phyloP scores from a whole-genome alignment of 352 stramenopile species.

The Elongisporangium undulatum region DNA sequence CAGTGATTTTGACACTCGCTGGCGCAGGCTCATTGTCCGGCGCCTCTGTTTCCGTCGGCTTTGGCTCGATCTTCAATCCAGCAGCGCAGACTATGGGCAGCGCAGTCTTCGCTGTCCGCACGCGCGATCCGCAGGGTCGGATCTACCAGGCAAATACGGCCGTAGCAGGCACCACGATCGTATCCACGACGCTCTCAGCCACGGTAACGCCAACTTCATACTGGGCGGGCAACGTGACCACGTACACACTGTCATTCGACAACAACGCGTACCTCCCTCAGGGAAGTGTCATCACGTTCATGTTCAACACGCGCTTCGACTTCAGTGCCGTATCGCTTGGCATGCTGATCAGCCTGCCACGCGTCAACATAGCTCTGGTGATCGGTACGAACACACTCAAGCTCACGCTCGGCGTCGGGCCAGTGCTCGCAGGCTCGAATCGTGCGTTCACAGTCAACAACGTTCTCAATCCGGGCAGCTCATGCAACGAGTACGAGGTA shows the following conservation, averaged over 20 bases:
- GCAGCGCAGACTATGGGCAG: conserved; percentile 22
- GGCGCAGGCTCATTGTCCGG: conserved; percentile 19
- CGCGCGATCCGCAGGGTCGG: conserved; percentile 23
- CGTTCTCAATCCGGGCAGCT: conserved; percentile 54
- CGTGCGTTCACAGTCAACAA: conserved; percentile 33
- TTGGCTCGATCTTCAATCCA: conserved; percentile 47
- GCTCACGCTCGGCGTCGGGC: conserved; percentile 28
- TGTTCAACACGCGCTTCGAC: conserved; percentile 38
- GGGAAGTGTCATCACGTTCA: conserved; percentile 29
- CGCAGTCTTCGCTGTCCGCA: conserved; percentile 32
- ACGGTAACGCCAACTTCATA: conserved; percentile 35
- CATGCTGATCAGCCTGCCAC: conserved; percentile 14
- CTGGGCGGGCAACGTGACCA: conserved; percentile 33
- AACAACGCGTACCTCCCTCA: conserved; percentile 38
- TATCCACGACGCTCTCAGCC: conserved; percentile 21
- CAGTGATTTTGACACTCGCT: conserved; percentile 19
- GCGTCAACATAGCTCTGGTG: neutral
- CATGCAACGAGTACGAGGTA: conserved; percentile 50
- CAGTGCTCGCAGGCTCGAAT: conserved; percentile 24
- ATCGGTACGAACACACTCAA: conserved; percentile 6
- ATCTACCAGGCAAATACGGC: conserved; percentile 36
- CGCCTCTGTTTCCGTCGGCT: conserved; percentile 28
- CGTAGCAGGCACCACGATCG: conserved; percentile 19
- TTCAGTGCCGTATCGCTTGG: conserved; percentile 20
- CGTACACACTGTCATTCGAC: conserved; percentile 34